phyloP scores from a whole-genome alignment of 1,284 basidiomycete species.

The Mrakiaceae sp. region DNA sequence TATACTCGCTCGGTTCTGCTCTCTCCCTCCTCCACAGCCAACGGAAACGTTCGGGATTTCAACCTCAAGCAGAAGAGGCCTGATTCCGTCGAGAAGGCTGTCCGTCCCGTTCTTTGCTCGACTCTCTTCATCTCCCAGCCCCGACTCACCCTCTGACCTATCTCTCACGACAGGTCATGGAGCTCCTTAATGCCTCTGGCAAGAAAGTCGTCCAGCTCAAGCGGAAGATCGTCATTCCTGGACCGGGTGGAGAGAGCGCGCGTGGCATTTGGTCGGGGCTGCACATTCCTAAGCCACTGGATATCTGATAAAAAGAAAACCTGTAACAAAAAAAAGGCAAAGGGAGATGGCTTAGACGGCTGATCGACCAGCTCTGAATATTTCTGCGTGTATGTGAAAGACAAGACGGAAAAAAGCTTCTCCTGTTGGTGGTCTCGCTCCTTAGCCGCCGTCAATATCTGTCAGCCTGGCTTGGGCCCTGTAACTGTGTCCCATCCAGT shows the following conservation, averaged over 20 bases:
- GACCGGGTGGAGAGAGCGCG: background rate
- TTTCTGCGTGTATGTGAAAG: too few relatives aligned
- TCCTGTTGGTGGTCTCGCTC: too few relatives aligned
- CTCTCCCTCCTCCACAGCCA: background rate
- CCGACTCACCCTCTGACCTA: too few relatives aligned
- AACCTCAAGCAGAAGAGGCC: slow-evolving; percentile 4
- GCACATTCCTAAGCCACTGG: background rate
- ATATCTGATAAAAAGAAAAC: background rate
- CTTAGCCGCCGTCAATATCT: too few relatives aligned
- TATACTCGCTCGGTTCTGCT: too few relatives aligned
- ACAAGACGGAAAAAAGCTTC: too few relatives aligned
- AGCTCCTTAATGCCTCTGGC: slow-evolving; percentile 3
- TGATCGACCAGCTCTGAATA: too few relatives aligned
- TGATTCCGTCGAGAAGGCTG: slow-evolving; percentile 1
- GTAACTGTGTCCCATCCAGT: too few relatives aligned
- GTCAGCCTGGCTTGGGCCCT: too few relatives aligned
- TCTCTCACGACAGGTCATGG: background rate
- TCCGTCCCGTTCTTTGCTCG: background rate
- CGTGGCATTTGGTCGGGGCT: slow-evolving; percentile 11
- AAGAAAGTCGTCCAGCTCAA: slow-evolving; percentile 1
- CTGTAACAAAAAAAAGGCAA: too few relatives aligned
- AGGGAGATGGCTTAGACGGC: too few relatives aligned
- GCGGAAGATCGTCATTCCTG: background rate
- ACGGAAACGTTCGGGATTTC: background rate
- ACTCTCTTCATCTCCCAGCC: background rate